Conservation (phyloP, 495 filamentous ascomycete species). For the Chaetomium cochliodes region DNA sequence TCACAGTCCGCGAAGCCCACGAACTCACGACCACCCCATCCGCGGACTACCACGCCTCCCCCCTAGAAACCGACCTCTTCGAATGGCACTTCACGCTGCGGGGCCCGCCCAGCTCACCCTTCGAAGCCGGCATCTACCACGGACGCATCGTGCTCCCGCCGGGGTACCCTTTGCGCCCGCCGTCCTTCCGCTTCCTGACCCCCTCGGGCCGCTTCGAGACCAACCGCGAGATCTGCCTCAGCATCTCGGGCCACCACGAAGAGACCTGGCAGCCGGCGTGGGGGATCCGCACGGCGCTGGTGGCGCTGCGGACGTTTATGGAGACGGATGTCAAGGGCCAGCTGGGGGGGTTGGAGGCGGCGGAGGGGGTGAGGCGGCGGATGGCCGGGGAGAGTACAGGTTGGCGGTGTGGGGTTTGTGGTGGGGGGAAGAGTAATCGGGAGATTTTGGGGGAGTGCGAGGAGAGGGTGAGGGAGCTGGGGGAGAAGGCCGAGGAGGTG, state of each 20-base stretch:
- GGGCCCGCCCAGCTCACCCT: constrained; percentile 79
- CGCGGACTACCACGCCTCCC: constrained; percentile 76
- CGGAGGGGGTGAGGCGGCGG: constrained; percentile 57
- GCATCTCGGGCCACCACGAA: constrained; percentile 91
- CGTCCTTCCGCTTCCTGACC: constrained; percentile 90
- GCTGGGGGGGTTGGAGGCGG: constrained; percentile 81
- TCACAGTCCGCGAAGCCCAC: constrained; percentile 73
- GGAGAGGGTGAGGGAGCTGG: constrained; percentile 53
- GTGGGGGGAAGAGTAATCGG: constrained; percentile 62
- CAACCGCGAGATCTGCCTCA: constrained; percentile 95
- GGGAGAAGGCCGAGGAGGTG: constrained; percentile 46
- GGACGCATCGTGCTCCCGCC: constrained; percentile 90
- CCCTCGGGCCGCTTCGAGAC: constrained; percentile 91
- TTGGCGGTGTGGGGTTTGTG: constrained; percentile 62
- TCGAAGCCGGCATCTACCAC: constrained; percentile 83
- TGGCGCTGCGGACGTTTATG: constrained; percentile 71
- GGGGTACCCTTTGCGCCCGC: constrained; percentile 84
- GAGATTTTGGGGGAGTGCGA: constrained; percentile 70
- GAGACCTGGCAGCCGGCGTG: constrained; percentile 98
- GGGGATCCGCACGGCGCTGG: constrained; percentile 80
- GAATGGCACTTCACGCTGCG: constrained; percentile 99
- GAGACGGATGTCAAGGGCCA: constrained; percentile 73
- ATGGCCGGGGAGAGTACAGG: constrained; percentile 60
- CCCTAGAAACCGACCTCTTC: constrained; percentile 85
- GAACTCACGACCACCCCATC: constrained; percentile 77